Conservation (phyloP, 192 early-diverging fungal genomes). For the Chytriomyces sp. region DNA sequence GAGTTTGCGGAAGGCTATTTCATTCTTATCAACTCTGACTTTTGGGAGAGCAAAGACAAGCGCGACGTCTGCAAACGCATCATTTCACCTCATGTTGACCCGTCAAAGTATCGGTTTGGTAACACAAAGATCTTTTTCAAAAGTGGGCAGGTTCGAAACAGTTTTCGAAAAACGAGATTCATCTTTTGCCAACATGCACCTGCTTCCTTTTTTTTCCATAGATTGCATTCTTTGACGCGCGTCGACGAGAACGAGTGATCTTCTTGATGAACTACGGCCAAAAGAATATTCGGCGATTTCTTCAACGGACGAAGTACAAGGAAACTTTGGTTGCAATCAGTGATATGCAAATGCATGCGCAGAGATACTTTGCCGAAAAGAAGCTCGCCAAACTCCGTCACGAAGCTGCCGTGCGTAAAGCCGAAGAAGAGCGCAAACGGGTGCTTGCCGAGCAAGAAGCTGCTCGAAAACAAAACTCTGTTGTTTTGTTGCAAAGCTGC, state of each 20-base stretch:
- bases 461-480: constrained; percentile 56
- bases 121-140: constrained; percentile 96
- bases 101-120: constrained; percentile 90
- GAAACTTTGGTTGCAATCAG: background rate
- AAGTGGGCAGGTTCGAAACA: constrained; percentile 70
- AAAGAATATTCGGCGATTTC: constrained; percentile 77
- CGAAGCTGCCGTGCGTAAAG: constrained; percentile 67
- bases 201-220: background rate
- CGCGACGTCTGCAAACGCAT: constrained; percentile 74
- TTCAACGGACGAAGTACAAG: constrained; percentile 53
- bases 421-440: constrained; percentile 73
- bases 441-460: constrained; percentile 63
- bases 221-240: constrained; percentile 83
- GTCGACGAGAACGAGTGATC: constrained; percentile 79
- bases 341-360: background rate
- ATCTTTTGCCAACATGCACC: background rate
- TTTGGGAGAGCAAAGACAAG: background rate
- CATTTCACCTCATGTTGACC: constrained; percentile 70
- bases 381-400: constrained; percentile 51
- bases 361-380: background rate
- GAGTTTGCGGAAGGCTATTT: constrained; percentile 78
- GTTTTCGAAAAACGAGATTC: background rate
- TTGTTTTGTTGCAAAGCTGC: constrained; percentile 6
- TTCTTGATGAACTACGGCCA: constrained; percentile 81
- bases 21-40: constrained; percentile 22